Evolutionary conservation across 441 rosid genomes (phyloP), one percentile per base, ranked within the genome.

Genomic region (Capsella rubella): DNA sequence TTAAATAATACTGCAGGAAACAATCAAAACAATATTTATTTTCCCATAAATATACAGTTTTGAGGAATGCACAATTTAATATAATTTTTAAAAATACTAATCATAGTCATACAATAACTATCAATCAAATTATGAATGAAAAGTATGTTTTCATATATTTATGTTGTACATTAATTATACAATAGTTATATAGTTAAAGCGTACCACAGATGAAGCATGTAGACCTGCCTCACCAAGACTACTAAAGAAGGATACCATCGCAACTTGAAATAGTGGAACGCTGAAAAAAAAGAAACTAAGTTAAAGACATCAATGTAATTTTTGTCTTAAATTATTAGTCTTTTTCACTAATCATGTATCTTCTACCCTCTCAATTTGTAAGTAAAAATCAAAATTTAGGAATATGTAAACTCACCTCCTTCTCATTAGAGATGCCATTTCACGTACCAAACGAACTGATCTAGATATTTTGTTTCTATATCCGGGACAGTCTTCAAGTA

Each of bases 171-270:
- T 4, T 15, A 34, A 34, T 0, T 1, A 4, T 34, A 34, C 3
- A 65, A 0, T 16, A 16, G 58, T 53, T 6, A 5, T 4, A 31
- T 56, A 16, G 12, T 6, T 10, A 72, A 42, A 78, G 37, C 66
- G 9, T 88, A 92, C 97, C 96, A 84, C 60, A 50, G 84, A 46
- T 5, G 93, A 86, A 78, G 92, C 86, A 59, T 88, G 89, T 50
- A 90, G 90, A 16, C 96, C 97, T 40, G 85, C 89, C 47, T 93
- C 96, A 0, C 93, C 80, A 58, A 93, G 91, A 74, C 75, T 82
- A 80, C 81, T 78, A 74, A 93, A 90, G 77, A 93, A 90, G 9
- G 91, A 87, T 45, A 93, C 93, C 32, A 86, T 50, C 35, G 94
- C 89, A 25, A 91, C 89, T 83, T 89, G 97, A 18, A 86, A 78